Evolutionary conservation across 768 basidiomycete genomes (phyloP).

Genomic region (Psilocybe tampanensis): DNA sequence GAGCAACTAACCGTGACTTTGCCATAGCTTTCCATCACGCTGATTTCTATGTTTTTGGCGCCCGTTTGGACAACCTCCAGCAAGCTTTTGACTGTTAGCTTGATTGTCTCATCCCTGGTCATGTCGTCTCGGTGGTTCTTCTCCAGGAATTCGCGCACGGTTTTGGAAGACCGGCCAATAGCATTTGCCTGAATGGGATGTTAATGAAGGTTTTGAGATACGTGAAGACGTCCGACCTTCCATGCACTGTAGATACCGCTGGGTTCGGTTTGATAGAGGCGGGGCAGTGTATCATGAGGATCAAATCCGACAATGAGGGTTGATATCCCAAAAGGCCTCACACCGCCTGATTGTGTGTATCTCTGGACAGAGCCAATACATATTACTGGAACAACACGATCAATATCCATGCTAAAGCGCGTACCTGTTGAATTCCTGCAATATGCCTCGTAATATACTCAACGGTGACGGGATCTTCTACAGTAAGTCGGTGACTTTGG

Average conservation of each 20-base stretch:
- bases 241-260: conserved; percentile 98
- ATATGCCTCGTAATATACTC: conserved; percentile 99
- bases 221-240: conserved; percentile 63
- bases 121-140: conserved; percentile 96
- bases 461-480: conserved; percentile 97
- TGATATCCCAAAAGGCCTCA: conserved; percentile 96
- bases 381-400: background rate
- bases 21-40: conserved; percentile 94
- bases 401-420: conserved; percentile 13
- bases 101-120: conserved; percentile 87
- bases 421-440: conserved; percentile 97
- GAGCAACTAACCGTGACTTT: conserved; percentile 74
- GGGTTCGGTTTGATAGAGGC: conserved; percentile 96
- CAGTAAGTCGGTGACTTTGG: conserved; percentile 94
- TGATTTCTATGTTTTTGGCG: conserved; percentile 99
- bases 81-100: conserved; percentile 92
- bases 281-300: conserved; percentile 84
- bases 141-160: conserved; percentile 97
- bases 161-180: conserved; percentile 97
- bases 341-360: conserved; percentile 99
- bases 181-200: conserved; percentile 79
- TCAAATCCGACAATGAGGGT: conserved; percentile 98
- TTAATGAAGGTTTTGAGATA: background rate
- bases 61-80: conserved; percentile 99
- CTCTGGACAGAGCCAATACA: conserved; percentile 46